phyloP scores from a whole-genome alignment of 495 filamentous ascomycete species.

The Cryomyces minteri region DNA sequence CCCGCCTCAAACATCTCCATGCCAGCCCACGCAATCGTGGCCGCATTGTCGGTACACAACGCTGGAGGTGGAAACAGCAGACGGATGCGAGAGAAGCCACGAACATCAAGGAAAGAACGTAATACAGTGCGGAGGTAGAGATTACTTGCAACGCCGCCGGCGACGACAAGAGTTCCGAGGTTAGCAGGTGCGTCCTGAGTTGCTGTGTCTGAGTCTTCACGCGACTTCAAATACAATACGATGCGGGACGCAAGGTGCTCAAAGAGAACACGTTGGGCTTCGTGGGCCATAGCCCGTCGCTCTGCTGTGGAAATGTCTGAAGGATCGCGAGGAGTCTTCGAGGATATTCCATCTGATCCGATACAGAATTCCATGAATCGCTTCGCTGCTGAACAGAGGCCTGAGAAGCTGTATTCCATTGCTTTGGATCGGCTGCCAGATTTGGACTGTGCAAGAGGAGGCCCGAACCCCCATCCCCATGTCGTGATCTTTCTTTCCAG shows the following conservation, averaged over 20 bases:
- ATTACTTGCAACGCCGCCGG: constrained; percentile 82
- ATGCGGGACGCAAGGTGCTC: constrained; percentile 68
- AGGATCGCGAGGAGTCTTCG: background rate
- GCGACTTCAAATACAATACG: constrained; percentile 37
- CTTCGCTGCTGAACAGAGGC: constrained; percentile 35
- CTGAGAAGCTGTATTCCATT: constrained; percentile 46
- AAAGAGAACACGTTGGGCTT: constrained; percentile 62
- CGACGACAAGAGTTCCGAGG: constrained; percentile 53
- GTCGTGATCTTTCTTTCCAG: constrained; percentile 19
- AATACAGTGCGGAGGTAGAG: constrained; percentile 52
- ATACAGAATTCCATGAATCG: constrained; percentile 20
- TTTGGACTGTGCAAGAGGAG: constrained; percentile 32
- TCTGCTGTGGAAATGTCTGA: constrained; percentile 25
- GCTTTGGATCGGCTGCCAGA: constrained; percentile 14
- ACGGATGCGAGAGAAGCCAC: constrained; percentile 41
- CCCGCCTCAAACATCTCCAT: constrained; percentile 82
- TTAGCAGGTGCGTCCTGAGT: background rate
- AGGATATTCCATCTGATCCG: constrained; percentile 1
- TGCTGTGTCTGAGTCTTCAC: constrained; percentile 4
- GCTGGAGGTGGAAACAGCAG: constrained; percentile 53
- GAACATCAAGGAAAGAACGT: constrained; percentile 36
- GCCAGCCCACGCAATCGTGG: constrained; percentile 95
- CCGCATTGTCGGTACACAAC: constrained; percentile 86
- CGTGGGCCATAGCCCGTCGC: constrained; percentile 43
- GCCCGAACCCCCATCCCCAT: constrained; percentile 39